These are phyloP conservation scores for Parsonsia alboflavescens DNA, from an alignment of 257 asterid species.

Conservation along the genomic window DNA sequence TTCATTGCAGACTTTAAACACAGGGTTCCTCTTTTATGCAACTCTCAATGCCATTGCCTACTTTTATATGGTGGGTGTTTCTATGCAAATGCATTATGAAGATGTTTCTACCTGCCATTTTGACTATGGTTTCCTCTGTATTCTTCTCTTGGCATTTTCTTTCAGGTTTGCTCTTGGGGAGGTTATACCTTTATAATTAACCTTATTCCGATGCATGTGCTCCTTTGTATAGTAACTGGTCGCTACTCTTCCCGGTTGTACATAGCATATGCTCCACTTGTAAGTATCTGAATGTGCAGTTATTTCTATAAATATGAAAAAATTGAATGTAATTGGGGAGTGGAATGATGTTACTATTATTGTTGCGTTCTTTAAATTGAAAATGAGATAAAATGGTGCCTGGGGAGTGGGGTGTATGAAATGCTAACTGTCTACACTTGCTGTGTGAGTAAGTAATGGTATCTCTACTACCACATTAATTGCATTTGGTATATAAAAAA, in stretches of 20 bases:
- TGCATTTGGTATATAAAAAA: neutral
- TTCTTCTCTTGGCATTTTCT: neutral
- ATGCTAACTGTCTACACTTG: neutral
- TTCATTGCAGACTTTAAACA: slow-evolving; percentile 82
- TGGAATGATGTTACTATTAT: neutral
- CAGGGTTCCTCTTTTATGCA: slow-evolving; percentile 96
- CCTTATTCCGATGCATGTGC: slow-evolving; percentile 98
- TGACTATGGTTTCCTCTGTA: neutral
- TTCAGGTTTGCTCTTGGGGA: slow-evolving; percentile 99
- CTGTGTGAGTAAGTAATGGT: neutral
- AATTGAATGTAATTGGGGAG: neutral
- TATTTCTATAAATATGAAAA: neutral
- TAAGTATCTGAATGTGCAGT: slow-evolving; percentile 40
- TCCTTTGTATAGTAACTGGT: slow-evolving; percentile 92
- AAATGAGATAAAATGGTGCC: neutral
- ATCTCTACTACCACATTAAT: neutral
- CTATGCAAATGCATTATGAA: neutral
- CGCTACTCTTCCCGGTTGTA: slow-evolving; percentile 94
- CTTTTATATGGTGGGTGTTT: slow-evolving; percentile 81
- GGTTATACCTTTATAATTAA: slow-evolving; percentile 97
- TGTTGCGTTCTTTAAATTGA: neutral
- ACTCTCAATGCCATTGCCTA: slow-evolving; percentile 86
- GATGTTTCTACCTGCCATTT: neutral
- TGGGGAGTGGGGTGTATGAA: neutral
- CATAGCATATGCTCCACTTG: slow-evolving; percentile 96